Percentiles rank a stretch among this genome's conserved stretches.
phyloP scores from a whole-genome alignment of 495 filamentous ascomycete species.

The Thozetella sp. region DNA sequence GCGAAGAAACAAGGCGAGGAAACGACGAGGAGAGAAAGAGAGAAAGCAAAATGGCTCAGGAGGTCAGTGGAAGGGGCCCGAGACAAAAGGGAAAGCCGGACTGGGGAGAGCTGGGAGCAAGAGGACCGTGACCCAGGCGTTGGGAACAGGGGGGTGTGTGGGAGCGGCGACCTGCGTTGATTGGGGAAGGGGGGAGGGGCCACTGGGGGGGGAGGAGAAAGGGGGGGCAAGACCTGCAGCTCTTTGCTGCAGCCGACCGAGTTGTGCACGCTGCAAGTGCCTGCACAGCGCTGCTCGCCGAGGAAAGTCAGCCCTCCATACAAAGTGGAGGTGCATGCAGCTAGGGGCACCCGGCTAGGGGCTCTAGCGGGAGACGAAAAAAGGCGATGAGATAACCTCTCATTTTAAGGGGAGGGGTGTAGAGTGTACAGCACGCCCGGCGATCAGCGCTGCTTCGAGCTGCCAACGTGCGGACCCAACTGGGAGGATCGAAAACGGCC shows the following conservation, averaged over 20 bases:
- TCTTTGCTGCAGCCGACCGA: neutral
- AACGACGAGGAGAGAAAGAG: neutral
- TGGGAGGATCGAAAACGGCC: too few species aligned
- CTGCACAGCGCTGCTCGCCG: neutral
- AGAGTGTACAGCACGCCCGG: slow-evolving; percentile 9
- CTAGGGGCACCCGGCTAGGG: slow-evolving; percentile 23
- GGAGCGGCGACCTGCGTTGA: neutral
- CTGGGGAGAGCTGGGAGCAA: neutral
- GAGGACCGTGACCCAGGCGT: neutral
- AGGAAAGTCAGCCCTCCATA: slow-evolving; percentile 11
- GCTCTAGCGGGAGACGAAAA: slow-evolving; percentile 17
- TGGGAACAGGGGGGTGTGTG: neutral
- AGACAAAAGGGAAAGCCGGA: neutral
- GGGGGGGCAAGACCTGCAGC: neutral
- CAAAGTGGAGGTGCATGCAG: slow-evolving; percentile 26
- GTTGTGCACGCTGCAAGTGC: neutral
- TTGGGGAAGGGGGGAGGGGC: neutral
- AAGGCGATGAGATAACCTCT: slow-evolving; percentile 17
- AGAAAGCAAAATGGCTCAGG: neutral
- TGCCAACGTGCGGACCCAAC: neutral
- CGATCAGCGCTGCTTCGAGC: neutral
- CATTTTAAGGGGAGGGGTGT: slow-evolving; percentile 16
- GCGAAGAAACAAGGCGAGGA: neutral
- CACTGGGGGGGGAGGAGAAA: neutral
- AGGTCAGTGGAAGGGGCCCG: slow-evolving; percentile 3